A percentile compares a stretch with the other conserved stretches of the same genome.
These are phyloP conservation scores for Phytophthora quininea DNA, from an alignment of 352 stramenopile genomes.

Conservation along the genomic window DNA sequence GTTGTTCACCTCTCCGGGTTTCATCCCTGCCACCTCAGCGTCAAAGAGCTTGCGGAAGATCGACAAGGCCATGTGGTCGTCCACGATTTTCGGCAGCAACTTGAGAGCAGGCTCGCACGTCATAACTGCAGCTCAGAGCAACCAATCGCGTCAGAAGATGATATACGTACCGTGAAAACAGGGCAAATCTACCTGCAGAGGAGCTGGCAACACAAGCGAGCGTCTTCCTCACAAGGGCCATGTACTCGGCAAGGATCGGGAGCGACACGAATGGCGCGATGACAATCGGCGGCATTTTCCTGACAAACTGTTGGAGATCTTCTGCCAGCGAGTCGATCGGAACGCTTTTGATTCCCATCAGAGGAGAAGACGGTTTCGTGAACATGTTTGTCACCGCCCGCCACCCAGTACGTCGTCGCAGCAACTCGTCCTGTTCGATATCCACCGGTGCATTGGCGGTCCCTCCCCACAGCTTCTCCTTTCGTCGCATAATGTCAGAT, in stretches of 20 bases:
- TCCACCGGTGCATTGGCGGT: slow-evolving; percentile 69
- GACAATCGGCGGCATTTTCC: slow-evolving; percentile 70
- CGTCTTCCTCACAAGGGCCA: slow-evolving; percentile 64
- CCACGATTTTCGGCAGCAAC: slow-evolving; percentile 69
- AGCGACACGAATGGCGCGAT: slow-evolving; percentile 70
- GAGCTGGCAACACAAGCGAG: slow-evolving; percentile 45
- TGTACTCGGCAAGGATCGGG: slow-evolving; percentile 76
- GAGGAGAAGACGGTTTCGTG: slow-evolving; percentile 50
- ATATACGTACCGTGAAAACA: neutral
- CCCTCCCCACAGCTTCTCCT: slow-evolving; percentile 69
- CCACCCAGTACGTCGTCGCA: slow-evolving; percentile 70
- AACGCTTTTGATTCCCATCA: slow-evolving; percentile 74
- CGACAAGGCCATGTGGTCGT: slow-evolving; percentile 69
- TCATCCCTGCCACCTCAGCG: slow-evolving; percentile 46
- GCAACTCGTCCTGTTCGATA: slow-evolving; percentile 77
- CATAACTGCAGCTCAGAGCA: slow-evolving; percentile 35
- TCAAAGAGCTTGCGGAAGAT: slow-evolving; percentile 72
- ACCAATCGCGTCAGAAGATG: neutral
- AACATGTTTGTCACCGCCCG: slow-evolving; percentile 76
- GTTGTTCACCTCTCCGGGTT: slow-evolving; percentile 45
- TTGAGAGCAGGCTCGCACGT: slow-evolving; percentile 73
- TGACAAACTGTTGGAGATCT: slow-evolving; percentile 55
- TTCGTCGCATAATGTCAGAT: slow-evolving; percentile 50
- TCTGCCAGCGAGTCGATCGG: slow-evolving; percentile 52
- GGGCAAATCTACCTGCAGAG: slow-evolving; percentile 41